Percentiles rank a stretch among this genome's conserved stretches.
These are phyloP conservation scores for Backusella circina DNA, from an alignment of 192 early-diverging fungal genomes.

Conservation along the genomic window DNA sequence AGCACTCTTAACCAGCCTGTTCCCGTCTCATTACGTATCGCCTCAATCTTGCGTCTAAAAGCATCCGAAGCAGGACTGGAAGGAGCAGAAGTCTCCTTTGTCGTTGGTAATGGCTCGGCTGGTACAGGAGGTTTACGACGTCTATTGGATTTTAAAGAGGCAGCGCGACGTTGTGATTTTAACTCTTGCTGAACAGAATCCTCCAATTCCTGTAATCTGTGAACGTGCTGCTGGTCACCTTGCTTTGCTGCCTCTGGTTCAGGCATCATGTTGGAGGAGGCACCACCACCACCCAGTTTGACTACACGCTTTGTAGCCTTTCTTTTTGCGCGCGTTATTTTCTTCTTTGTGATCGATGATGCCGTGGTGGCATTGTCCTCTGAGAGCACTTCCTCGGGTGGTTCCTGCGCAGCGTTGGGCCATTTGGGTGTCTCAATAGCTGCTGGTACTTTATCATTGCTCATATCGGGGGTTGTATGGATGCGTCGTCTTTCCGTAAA, in stretches of 20 bases:
- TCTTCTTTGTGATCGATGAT: neutral
- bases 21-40: constrained; percentile 50
- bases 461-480: constrained; percentile 3
- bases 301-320: constrained; percentile 29
- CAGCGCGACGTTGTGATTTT: neutral
- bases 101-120: neutral
- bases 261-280: constrained; percentile 10
- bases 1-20: constrained; percentile 49
- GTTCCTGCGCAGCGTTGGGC: neutral
- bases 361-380: neutral
- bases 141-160: constrained; percentile 14
- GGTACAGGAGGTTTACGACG: constrained; percentile 7
- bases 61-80: constrained; percentile 21
- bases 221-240: constrained; percentile 9
- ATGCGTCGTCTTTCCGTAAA: constrained; percentile 41
- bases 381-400: neutral
- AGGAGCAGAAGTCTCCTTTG: neutral
- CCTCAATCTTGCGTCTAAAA: constrained; percentile 46
- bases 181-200: constrained; percentile 15
- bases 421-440: neutral
- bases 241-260: constrained; percentile 12
- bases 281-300: constrained; percentile 8
- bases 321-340: neutral
- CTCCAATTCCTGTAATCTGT: constrained; percentile 8
- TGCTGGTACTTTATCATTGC: neutral